phyloP scores from a whole-genome alignment of 2,329 filamentous ascomycete genomes.

The Alternaria novae-zelandiae region DNA sequence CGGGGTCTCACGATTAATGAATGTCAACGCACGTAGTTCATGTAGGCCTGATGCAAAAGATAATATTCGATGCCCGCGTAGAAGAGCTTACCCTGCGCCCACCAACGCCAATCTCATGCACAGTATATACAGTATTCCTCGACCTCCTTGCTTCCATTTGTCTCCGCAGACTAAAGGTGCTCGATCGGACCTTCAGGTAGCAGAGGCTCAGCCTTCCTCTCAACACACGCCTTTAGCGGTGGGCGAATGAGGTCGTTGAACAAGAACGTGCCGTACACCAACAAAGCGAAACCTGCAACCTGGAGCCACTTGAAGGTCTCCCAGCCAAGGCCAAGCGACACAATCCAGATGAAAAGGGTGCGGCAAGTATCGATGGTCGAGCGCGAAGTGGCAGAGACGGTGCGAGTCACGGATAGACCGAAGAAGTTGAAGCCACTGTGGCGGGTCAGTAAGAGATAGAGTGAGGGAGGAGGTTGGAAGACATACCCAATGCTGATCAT shows the following conservation, averaged over 20 bases:
- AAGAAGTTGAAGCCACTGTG: constrained; percentile 96
- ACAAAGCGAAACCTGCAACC: constrained; percentile 81
- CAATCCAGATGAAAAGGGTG: constrained; percentile 97
- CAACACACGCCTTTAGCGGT: constrained; percentile 72
- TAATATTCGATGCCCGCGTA: not conserved
- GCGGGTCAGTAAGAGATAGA: constrained; percentile 15
- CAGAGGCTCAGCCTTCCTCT: constrained; percentile 65
- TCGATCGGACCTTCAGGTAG: constrained; percentile 86
- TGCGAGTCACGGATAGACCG: constrained; percentile 88
- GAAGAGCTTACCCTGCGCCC: not conserved
- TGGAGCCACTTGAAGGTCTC: constrained; percentile 98
- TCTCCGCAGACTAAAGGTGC: constrained; percentile 55
- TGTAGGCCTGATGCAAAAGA: not conserved
- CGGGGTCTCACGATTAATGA: not conserved
- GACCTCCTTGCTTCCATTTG: not conserved
- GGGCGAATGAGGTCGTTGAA: constrained; percentile 94
- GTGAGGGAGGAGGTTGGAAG: constrained; percentile 4
- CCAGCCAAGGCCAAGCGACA: constrained; percentile 92
- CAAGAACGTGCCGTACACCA: constrained; percentile 95
- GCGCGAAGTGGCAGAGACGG: constrained; percentile 87
- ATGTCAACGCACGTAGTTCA: not conserved
- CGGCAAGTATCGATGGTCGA: constrained; percentile 98
- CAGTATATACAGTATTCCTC: constrained; percentile 6
- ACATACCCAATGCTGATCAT: constrained; percentile 97
- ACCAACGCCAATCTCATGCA: constrained; percentile 1